phyloP scores from a whole-genome alignment of 345 rosid genomes.

The Dovyalis caffra region DNA sequence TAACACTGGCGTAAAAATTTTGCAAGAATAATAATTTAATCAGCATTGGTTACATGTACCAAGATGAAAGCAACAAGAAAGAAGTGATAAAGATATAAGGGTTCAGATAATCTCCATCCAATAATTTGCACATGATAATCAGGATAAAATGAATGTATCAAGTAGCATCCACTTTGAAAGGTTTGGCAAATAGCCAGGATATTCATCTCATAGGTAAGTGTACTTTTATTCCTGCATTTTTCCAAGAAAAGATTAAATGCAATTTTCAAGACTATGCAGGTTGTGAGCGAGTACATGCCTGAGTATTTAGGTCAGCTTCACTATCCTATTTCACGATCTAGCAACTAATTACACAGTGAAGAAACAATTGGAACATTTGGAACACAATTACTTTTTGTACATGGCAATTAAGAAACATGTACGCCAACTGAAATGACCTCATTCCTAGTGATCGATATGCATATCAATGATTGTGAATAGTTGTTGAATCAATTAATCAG shows the following conservation, averaged over 20 bases:
- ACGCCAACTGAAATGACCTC: not conserved
- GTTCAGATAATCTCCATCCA: not conserved
- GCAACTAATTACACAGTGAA: no score
- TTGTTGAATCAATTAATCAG: not conserved
- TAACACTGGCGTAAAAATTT: not conserved
- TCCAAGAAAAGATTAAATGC: no score
- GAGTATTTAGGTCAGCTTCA: not conserved
- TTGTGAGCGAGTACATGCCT: no score
- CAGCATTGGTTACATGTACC: not conserved
- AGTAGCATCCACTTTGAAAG: no score
- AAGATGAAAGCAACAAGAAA: conserved; percentile 2
- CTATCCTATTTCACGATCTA: no score
- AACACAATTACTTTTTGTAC: not conserved
- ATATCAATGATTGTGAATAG: not conserved
- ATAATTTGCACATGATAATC: not conserved
- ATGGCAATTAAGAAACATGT: not conserved
- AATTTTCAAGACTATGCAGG: no score
- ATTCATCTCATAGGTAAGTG: no score
- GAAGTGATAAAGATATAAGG: not conserved
- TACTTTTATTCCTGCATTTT: no score
- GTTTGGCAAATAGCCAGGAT: no score
- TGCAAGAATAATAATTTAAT: not conserved
- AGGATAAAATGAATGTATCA: no score
- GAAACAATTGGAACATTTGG: not conserved
- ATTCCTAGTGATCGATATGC: not conserved